Conservation (phyloP, 176 grass and related monocot species). For the Phoenix dactylifera region DNA sequence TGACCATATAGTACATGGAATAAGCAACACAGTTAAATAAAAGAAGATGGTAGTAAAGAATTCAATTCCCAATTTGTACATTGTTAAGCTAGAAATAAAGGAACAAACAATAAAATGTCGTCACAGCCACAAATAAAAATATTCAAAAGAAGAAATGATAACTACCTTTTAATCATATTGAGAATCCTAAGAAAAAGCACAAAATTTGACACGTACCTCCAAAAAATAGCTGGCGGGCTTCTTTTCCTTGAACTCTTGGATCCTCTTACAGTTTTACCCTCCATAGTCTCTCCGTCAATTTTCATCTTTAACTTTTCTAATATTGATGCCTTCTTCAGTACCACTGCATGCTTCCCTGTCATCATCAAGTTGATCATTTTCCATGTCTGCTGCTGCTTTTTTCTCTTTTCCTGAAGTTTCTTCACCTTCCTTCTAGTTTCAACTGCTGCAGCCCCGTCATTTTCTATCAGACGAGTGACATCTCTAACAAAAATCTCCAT, state of each 20-base stretch:
- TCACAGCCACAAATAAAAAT: too few relatives aligned
- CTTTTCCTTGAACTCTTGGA: constrained; percentile 63
- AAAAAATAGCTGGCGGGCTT: constrained; percentile 73
- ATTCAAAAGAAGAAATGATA: too few relatives aligned
- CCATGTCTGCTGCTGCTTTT: constrained; percentile 28
- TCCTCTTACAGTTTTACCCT: constrained; percentile 48
- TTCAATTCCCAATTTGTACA: too few relatives aligned
- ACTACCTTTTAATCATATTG: too few relatives aligned
- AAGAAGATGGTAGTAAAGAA: too few relatives aligned
- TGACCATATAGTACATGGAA: too few relatives aligned
- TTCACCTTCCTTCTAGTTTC: constrained; percentile 54
- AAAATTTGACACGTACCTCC: constrained; percentile 34
- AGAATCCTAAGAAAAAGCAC: constrained; percentile 11
- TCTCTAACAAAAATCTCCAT: constrained; percentile 50
- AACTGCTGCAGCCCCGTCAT: constrained; percentile 30
- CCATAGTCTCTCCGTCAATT: constrained; percentile 32
- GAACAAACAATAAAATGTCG: too few relatives aligned
- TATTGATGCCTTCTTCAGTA: constrained; percentile 70
- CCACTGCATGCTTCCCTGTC: constrained; percentile 96
- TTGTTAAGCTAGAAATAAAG: too few relatives aligned
- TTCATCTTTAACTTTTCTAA: constrained; percentile 56
- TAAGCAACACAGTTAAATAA: too few relatives aligned
- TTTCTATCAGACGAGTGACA: constrained; percentile 33
- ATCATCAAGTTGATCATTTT: constrained; percentile 46
- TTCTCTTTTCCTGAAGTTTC: constrained; percentile 41